phyloP scores from a whole-genome alignment of 2,329 filamentous ascomycete species.

The Fusarium nematophilum region DNA sequence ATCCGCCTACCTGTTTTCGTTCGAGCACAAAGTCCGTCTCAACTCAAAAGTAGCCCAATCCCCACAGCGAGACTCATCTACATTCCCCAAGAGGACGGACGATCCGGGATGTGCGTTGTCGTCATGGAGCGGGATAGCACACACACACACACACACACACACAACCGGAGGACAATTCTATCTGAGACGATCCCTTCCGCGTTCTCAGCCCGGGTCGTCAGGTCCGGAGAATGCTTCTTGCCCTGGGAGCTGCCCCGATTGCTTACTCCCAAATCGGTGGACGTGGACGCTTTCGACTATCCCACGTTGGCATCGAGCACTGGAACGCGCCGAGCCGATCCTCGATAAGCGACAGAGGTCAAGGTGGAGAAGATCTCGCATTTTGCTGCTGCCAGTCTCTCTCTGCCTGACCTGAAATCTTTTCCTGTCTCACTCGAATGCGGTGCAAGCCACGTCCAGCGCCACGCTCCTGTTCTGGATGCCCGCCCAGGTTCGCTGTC shows the following conservation, averaged over 20 bases:
- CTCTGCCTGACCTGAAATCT: slow-evolving; percentile 30
- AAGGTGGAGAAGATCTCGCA: slow-evolving; percentile 2
- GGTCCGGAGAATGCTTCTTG: slow-evolving; percentile 33
- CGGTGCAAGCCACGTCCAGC: no score
- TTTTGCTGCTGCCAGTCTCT: slow-evolving; percentile 2
- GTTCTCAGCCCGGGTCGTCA: slow-evolving; percentile 7
- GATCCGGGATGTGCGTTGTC: slow-evolving; percentile 31
- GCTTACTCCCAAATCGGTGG: slow-evolving; percentile 19
- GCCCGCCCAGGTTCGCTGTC: no score
- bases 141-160: no score
- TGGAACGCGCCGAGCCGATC: slow-evolving; percentile 37
- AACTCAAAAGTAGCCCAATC: slow-evolving; percentile 5
- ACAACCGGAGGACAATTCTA: no score
- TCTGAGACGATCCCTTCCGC: neutral
- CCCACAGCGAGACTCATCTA: slow-evolving; percentile 22
- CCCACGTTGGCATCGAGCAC: slow-evolving; percentile 14
- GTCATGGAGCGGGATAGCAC: slow-evolving; percentile 25
- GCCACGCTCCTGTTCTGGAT: no score
- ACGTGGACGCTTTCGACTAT: slow-evolving; percentile 12
- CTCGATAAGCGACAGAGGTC: slow-evolving; percentile 19
- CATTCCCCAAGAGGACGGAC: slow-evolving; percentile 13
- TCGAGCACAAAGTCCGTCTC: slow-evolving; percentile 31
- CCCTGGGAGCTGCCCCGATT: slow-evolving; percentile 20
- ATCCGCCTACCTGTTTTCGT: slow-evolving; percentile 29
- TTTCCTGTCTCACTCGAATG: no score